Base-by-base conservation (phyloP, 2,329 filamentous ascomycete species). In the Trichoderma koningii region DNA sequence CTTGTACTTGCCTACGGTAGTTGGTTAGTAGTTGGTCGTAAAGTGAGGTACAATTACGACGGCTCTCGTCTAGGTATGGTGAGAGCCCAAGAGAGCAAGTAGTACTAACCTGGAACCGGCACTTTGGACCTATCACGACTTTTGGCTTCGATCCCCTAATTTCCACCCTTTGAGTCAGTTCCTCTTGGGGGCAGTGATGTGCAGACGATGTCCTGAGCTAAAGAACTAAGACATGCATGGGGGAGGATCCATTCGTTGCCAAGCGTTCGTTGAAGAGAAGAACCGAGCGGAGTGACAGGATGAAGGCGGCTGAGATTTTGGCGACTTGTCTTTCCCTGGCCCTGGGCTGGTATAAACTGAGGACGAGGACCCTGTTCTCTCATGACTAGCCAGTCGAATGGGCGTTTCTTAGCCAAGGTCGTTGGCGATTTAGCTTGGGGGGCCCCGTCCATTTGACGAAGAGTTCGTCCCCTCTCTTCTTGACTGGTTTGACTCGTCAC, bases 331-430 rank as follows among this genome's bases (percentile, higher is more conserved):
- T 34, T 15, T 56, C 28, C 7, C 34, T 7, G 26, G 42, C 7
- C 47, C 47, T 28, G 47, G 34, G 34, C 34, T 52, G n/a, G 26
- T 56, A 56, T 56, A 56, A 56, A 45, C 53, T 56, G 41, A n/a
- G 41, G 53, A 23, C 53, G 41, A 45, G 53, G 41, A 28, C 53
- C 53, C 53, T 28, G 34, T 38, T 38, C 34, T 38, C 3, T 38
- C 34, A 38, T 38, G 34, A 28, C 41, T 56, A 56, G 53, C 30
- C 30, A 30, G 30, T 30, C 53, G 26, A 28, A 41, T 56, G 53
- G 38, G 44, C 44, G n/a, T 42, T 2, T n/a, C 7, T 15, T 23
- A 7, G 17, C 12, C 41, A 26, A 56, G 53, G 38, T 34, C 12
- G 30, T 15, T 26, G 4, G 30, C 5, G 28, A 52, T 28, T 55